Conservation (phyloP, 495 filamentous ascomycete genomes). For the Ramalina peruviana region DNA sequence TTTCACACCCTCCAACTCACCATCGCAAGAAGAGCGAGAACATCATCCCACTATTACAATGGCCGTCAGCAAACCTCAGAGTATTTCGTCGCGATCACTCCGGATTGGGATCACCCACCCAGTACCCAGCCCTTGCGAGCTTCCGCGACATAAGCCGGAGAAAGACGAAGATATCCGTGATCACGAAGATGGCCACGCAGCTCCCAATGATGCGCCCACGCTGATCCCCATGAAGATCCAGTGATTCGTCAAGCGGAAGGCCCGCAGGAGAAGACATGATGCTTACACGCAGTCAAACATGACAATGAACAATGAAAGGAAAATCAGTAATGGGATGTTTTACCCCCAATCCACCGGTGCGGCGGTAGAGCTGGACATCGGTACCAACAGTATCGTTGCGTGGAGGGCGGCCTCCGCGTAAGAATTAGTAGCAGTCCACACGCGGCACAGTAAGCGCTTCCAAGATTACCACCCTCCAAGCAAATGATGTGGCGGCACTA, state of each 20-base stretch:
- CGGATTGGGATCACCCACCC: not conserved
- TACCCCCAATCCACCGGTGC: no score
- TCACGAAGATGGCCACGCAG: conserved; percentile 4
- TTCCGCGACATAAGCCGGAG: conserved; percentile 10
- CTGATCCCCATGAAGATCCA: conserved; percentile 11
- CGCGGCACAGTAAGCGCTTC: no score
- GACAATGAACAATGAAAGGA: no score
- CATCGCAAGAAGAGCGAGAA: conserved; percentile 4
- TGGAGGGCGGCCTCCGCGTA: no score
- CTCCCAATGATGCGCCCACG: conserved; percentile 12
- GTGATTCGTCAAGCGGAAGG: not conserved
- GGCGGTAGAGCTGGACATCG: no score
- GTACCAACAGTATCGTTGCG: no score
- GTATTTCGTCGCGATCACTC: not conserved
- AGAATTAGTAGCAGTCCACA: no score
- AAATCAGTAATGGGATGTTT: no score
- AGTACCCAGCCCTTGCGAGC: conserved; percentile 10
- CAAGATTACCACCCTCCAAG: no score
- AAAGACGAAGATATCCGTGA: conserved; percentile 4
- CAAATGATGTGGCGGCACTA: no score
- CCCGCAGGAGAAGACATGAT: not conserved
- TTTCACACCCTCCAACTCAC: not conserved
- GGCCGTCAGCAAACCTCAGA: not conserved
- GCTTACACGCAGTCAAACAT: no score
- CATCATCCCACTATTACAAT: conserved; percentile 10